Conservation (phyloP, 2,329 filamentous ascomycete species). For the Apiospora kogelbergensis region DNA sequence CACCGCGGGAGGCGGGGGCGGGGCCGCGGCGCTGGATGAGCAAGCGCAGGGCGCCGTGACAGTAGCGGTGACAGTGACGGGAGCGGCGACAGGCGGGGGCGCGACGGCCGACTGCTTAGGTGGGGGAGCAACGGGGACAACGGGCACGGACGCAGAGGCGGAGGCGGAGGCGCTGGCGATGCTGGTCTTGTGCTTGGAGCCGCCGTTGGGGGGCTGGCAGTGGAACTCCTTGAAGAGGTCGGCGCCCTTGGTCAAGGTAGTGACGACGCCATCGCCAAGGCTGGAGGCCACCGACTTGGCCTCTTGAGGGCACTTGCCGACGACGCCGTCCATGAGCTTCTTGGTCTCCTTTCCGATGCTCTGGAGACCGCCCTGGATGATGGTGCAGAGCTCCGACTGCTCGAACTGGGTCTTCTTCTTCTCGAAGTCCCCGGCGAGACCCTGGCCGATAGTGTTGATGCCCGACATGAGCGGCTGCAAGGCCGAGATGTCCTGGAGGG, state of each 20-base stretch:
- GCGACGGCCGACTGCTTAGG: neutral
- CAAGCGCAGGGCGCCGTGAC: neutral
- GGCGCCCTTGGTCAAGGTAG: slow-evolving; percentile 3
- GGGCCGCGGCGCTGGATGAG: neutral
- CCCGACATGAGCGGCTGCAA: slow-evolving; percentile 4
- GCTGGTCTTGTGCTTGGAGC: slow-evolving; percentile 5
- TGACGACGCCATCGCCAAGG: neutral
- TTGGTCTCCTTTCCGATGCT: slow-evolving; percentile 1
- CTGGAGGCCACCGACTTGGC: neutral
- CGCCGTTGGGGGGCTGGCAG: neutral
- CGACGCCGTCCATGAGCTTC: neutral
- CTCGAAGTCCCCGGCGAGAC: neutral
- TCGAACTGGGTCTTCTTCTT: slow-evolving; percentile 4
- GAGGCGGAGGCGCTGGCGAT: neutral
- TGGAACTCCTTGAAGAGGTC: slow-evolving; percentile 4
- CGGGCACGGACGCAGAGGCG: neutral
- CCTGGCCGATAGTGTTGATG: neutral
- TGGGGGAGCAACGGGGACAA: neutral
- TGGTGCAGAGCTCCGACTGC: neutral
- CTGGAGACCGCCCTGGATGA: neutral
- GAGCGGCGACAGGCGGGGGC: neutral
- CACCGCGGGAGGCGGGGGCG: neutral
- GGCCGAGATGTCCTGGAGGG: neutral
- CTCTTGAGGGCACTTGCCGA: slow-evolving; percentile 8
- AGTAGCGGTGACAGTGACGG: neutral